phyloP scores from a whole-genome alignment of 2,329 filamentous ascomycete genomes.

The Colletotrichum sojae region DNA sequence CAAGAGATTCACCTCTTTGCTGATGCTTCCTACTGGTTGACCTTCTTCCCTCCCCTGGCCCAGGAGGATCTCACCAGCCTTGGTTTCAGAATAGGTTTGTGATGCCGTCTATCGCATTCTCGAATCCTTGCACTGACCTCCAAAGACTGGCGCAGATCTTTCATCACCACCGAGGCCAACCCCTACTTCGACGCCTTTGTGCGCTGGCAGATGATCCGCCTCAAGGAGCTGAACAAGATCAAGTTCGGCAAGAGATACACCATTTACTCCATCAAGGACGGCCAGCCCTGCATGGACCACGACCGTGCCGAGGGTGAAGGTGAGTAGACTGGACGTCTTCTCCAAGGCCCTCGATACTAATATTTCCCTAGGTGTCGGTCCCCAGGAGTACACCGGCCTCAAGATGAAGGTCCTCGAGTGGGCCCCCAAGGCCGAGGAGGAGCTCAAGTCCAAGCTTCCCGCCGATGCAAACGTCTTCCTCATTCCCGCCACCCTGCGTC shows the following conservation, averaged over 20 bases:
- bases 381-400: conserved; percentile 80
- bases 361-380: conserved; percentile 39
- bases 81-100: conserved; percentile 37
- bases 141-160: conserved; percentile 41
- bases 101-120: background rate
- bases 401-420: conserved; percentile 94
- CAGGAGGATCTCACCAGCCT: conserved; percentile 39
- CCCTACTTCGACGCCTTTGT: conserved; percentile 94
- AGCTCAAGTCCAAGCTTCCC: conserved; percentile 83
- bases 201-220: conserved; percentile 95
- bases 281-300: conserved; percentile 63
- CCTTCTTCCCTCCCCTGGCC: conserved; percentile 79
- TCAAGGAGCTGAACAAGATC: conserved; percentile 92
- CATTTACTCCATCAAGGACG: conserved; percentile 84
- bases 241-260: conserved; percentile 95
- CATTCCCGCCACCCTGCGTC: conserved; percentile 90
- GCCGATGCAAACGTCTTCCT: conserved; percentile 86
- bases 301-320: conserved; percentile 63
- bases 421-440: conserved; percentile 80
- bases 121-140: conserved; percentile 55
- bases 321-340: background rate
- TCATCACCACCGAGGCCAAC: conserved; percentile 94
- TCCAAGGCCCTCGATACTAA: background rate
- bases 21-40: conserved; percentile 91
- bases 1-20: conserved; percentile 95